phyloP scores from a whole-genome alignment of 2,329 filamentous ascomycete genomes.

The Bisporella sp. region DNA sequence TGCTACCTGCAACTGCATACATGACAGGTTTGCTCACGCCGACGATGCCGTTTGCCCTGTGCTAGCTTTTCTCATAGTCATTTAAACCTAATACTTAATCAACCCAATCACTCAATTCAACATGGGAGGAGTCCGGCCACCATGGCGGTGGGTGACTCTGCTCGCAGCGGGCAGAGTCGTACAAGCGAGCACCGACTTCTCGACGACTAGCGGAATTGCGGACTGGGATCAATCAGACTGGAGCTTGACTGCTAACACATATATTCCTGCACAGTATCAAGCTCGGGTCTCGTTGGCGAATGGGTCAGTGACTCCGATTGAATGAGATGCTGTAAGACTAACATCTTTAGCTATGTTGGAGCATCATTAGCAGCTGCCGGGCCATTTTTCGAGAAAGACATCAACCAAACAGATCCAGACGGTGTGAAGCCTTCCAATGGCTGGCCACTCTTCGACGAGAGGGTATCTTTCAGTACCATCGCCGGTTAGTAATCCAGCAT shows the following conservation, averaged over 20 bases:
- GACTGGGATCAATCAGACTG: conserved; percentile 24
- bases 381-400: conserved; percentile 26
- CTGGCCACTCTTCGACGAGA: conserved; percentile 58
- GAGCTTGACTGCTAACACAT: conserved; percentile 22
- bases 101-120: too few relatives aligned
- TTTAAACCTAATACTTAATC: too few relatives aligned
- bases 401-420: conserved; percentile 23
- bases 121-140: too few relatives aligned
- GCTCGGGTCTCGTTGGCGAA: conserved; percentile 25
- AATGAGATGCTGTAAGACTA: background rate
- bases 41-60: too few relatives aligned
- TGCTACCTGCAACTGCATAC: too few relatives aligned
- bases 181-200: conserved; percentile 21
- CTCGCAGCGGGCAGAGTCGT: conserved; percentile 1
- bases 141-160: background rate
- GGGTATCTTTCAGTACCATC: conserved; percentile 61
- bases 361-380: conserved; percentile 24
- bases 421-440: conserved; percentile 41
- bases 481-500: conserved; percentile 35
- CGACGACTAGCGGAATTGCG: conserved; percentile 15
- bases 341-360: conserved; percentile 22
- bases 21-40: too few relatives aligned
- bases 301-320: conserved; percentile 16
- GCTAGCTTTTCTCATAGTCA: too few relatives aligned
- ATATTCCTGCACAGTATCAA: conserved; percentile 25